Conservation (phyloP, 495 filamentous ascomycete genomes). For the Monascus purpureus region DNA sequence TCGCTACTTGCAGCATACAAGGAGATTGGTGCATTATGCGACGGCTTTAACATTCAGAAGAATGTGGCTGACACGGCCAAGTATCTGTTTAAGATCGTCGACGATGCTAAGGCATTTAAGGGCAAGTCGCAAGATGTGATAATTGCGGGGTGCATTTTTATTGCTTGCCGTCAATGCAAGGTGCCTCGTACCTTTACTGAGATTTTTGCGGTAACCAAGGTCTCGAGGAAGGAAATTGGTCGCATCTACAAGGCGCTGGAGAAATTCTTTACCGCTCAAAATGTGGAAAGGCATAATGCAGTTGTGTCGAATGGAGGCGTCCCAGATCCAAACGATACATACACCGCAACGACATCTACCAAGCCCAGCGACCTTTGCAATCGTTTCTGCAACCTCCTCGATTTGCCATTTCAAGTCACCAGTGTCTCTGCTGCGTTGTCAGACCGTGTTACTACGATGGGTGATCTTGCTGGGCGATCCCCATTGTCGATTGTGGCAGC, state of each 20-base stretch:
- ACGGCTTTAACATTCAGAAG: conserved; percentile 66
- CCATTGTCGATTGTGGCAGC: conserved; percentile 88
- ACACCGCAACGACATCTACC: conserved; percentile 63
- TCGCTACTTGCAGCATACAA: conserved; percentile 67
- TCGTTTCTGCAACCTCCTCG: conserved; percentile 77
- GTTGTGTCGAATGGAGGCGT: conserved; percentile 33
- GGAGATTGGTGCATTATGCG: conserved; percentile 78
- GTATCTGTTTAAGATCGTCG: conserved; percentile 83
- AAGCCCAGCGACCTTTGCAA: conserved; percentile 73
- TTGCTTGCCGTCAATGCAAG: conserved; percentile 81
- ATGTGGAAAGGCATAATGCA: conserved; percentile 36
- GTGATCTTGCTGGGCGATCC: conserved; percentile 79
- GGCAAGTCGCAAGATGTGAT: conserved; percentile 90
- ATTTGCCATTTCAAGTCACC: conserved; percentile 49
- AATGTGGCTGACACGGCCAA: conserved; percentile 76
- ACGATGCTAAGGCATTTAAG: conserved; percentile 86
- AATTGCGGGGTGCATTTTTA: conserved; percentile 92
- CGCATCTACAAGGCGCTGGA: conserved; percentile 87
- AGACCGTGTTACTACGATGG: conserved; percentile 53
- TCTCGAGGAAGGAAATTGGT: conserved; percentile 93
- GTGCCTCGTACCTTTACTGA: conserved; percentile 85
- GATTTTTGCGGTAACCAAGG: conserved; percentile 81
- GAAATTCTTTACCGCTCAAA: conserved; percentile 60
- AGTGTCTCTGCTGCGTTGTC: conserved; percentile 63
- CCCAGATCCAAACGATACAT: conserved; percentile 38